Conservation (phyloP, 1,139 yeast genomes). For the Meyerozyma sp. region DNA sequence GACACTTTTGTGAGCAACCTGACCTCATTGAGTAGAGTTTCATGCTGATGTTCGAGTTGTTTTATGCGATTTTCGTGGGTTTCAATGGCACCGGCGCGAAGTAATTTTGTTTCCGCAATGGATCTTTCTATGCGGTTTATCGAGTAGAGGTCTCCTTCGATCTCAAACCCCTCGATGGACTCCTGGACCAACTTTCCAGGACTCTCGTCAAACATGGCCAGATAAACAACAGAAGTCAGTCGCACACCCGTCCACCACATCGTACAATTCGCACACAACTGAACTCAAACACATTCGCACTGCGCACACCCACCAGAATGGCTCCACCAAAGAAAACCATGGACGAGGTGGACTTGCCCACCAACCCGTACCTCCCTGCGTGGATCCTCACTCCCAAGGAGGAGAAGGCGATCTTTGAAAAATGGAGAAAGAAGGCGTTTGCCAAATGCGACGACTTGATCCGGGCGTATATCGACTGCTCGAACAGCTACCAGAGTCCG, state of each 20-base stretch:
- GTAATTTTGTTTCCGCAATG: constrained; percentile 5
- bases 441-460: constrained; percentile 65
- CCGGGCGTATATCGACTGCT: constrained; percentile 38
- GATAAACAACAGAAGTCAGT: background rate
- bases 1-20: background rate
- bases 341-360: constrained; percentile 37
- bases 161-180: constrained; percentile 10
- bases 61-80: background rate
- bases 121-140: constrained; percentile 6
- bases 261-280: no score
- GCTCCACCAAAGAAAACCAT: constrained; percentile 24
- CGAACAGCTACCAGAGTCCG: constrained; percentile 38
- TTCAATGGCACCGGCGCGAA: constrained; percentile 3
- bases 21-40: background rate
- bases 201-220: constrained; percentile 8
- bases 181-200: constrained; percentile 8
- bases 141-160: constrained; percentile 8
- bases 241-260: background rate
- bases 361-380: constrained; percentile 54
- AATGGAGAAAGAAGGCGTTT: constrained; percentile 75
- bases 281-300: no score
- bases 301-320: background rate
- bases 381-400: constrained; percentile 88
- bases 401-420: constrained; percentile 72
- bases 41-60: background rate